Conservation (phyloP, 805 yeast species). For the Yarrowia sp. region DNA sequence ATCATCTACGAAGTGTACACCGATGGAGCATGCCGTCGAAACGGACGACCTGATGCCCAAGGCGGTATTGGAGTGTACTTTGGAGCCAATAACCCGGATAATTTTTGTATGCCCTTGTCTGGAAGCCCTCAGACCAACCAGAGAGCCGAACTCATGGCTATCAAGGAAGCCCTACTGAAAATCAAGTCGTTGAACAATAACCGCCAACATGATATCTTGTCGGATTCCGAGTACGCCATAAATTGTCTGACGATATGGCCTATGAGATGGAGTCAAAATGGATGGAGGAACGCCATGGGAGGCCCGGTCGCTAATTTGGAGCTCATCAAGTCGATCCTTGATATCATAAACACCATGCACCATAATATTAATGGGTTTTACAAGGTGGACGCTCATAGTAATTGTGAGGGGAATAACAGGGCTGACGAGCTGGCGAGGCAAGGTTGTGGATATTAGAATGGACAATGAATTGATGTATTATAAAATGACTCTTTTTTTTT, state of each 20-base stretch:
- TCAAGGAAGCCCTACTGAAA: background rate
- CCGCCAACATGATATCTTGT: background rate
- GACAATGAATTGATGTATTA: too few species aligned
- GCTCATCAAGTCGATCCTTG: background rate
- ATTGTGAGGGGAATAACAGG: background rate
- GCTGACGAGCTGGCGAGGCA: background rate
- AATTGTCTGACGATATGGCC: background rate
- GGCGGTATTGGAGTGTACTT: background rate
- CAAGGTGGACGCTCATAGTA: background rate
- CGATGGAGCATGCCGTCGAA: background rate
- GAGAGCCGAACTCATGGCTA: background rate
- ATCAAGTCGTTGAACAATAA: background rate
- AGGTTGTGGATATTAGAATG: too few species aligned
- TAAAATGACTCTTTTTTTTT: too few species aligned
- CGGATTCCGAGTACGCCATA: background rate
- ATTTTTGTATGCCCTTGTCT: background rate
- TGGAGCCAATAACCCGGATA: background rate
- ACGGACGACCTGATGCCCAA: background rate
- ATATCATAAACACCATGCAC: background rate
- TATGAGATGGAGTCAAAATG: background rate
- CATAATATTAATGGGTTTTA: background rate
- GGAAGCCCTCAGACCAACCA: background rate
- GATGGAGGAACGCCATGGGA: background rate
- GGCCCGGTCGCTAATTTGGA: background rate
- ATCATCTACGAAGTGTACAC: background rate